Evolutionary conservation across 257 asterid genomes (phyloP), one percentile per base, ranked within the genome.

Genomic region (Nicotiana otophora): DNA sequence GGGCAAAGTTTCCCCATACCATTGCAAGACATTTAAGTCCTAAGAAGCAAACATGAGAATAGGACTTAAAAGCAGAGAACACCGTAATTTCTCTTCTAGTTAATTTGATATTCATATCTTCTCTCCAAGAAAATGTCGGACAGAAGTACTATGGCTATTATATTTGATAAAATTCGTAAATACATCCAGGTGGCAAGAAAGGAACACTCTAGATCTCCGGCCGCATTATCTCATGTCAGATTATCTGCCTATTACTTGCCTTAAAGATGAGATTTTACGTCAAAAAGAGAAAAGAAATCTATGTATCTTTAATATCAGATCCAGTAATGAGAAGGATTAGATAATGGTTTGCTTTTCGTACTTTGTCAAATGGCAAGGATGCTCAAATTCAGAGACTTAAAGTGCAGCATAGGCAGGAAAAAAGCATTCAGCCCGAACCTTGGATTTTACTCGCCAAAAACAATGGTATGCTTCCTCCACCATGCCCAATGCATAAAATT

Each of bases 391-490:
- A 75, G 80, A 48, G 62, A 53, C 63, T 46, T 75, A 15, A 28
- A 51, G 14, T 10, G 64, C 3, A 75, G 42, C 10, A 74, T 4
- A 74, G 16, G 63, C 9, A 15, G 63, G 3, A 75, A 3, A 48
- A 28, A 0, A 51, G 62, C 28, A 75, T 1, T 15, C 26, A 51
- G 63, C 28, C 6, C 87, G n/a, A 75, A 93, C 98, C 98, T 91
- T 66, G 87, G 84, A 95, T 88, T 83, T 91, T 87, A 87, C 88
- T 89, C 30, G 98, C 96, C 88, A 95, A 80, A 86, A 90, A 93
- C 83, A 95, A 84, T 14, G 98, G 98, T 68, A 95, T 85, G 91
- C 98, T 93, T 85, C 98, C 98, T 84, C 98, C 98, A 48, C 98
- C 98, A 84, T 95, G 98, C 16, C 98, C 98, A 26, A 95, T 90